These are phyloP conservation scores for Aureobasidium namibiae DNA, from an alignment of 2,329 filamentous ascomycete species.

Conservation along the genomic window DNA sequence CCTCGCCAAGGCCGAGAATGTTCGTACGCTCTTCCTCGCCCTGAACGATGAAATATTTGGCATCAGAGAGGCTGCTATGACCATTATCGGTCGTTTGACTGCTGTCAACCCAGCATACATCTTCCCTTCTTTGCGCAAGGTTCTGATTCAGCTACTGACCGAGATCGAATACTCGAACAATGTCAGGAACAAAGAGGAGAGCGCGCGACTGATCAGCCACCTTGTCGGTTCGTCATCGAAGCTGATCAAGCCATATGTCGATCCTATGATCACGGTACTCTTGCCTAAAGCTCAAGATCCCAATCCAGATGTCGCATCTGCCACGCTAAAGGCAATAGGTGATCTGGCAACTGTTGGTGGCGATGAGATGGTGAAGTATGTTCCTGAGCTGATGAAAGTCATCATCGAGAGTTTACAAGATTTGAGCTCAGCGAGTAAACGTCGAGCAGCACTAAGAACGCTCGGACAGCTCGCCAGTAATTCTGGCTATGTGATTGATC, in stretches of 20 bases:
- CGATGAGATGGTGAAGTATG: conserved; percentile 86
- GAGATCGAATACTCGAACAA: conserved; percentile 96
- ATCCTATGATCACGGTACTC: conserved; percentile 91
- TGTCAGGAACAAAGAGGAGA: conserved; percentile 90
- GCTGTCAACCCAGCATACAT: conserved; percentile 93
- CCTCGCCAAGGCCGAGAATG: conserved; percentile 95
- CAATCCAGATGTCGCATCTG: conserved; percentile 82
- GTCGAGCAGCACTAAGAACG: conserved; percentile 83
- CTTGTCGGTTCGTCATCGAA: conserved; percentile 88
- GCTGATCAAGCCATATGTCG: conserved; percentile 91
- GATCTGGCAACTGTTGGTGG: conserved; percentile 91
- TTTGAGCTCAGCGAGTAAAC: conserved; percentile 79
- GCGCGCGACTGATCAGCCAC: conserved; percentile 83
- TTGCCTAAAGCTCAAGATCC: conserved; percentile 82
- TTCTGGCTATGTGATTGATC: conserved; percentile 93
- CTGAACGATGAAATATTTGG: conserved; percentile 91
- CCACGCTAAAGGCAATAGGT: conserved; percentile 89
- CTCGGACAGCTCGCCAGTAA: conserved; percentile 90
- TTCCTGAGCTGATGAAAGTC: conserved; percentile 86
- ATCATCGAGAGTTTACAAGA: conserved; percentile 93
- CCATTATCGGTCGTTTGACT: conserved; percentile 89
- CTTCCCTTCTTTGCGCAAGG: conserved; percentile 88
- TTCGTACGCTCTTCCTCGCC: conserved; percentile 88
- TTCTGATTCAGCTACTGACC: conserved; percentile 90
- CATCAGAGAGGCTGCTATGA: conserved; percentile 89